These are phyloP conservation scores for Thielaviopsis euricoi DNA, from an alignment of 2,329 filamentous ascomycete genomes.

Conservation along the genomic window DNA sequence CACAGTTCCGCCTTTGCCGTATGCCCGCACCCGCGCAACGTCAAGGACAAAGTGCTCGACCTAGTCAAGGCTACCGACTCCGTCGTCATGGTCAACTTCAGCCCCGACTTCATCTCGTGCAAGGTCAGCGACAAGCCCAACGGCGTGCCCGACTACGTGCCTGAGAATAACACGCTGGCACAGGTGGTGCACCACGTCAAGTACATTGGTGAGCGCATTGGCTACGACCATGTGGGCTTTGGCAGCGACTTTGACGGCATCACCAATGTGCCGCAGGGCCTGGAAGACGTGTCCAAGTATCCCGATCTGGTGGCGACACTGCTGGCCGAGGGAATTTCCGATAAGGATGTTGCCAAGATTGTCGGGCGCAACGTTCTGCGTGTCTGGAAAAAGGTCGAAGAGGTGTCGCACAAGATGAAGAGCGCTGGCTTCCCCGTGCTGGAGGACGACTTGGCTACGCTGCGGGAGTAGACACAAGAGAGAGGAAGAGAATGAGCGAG, in stretches of 20 bases:
- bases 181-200: conserved; percentile 69
- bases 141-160: conserved; percentile 51
- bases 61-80: conserved; percentile 58
- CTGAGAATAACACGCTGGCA: conserved; percentile 52
- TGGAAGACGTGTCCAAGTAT: conserved; percentile 76
- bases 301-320: conserved; percentile 64
- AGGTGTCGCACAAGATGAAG: conserved; percentile 51
- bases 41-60: conserved; percentile 66
- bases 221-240: conserved; percentile 74
- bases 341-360: conserved; percentile 56
- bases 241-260: conserved; percentile 87
- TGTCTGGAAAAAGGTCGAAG: conserved; percentile 69
- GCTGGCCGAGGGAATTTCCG: conserved; percentile 54
- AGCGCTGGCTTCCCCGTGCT: conserved; percentile 32
- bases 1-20: conserved; percentile 69
- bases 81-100: conserved; percentile 84
- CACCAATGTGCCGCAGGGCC: conserved; percentile 43
- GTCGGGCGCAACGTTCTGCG: conserved; percentile 67
- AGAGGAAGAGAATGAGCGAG: neutral
- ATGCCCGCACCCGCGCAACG: conserved; percentile 81
- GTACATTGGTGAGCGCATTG: conserved; percentile 68
- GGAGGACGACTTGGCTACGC: conserved; percentile 29
- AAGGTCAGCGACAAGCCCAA: conserved; percentile 37
- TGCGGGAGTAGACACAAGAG: neutral
- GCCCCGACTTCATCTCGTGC: conserved; percentile 70